Evolutionary conservation across 148 eudicot genomes (phyloP), one percentile per base, ranked within the genome.

Genomic region (Rheum nobile): DNA sequence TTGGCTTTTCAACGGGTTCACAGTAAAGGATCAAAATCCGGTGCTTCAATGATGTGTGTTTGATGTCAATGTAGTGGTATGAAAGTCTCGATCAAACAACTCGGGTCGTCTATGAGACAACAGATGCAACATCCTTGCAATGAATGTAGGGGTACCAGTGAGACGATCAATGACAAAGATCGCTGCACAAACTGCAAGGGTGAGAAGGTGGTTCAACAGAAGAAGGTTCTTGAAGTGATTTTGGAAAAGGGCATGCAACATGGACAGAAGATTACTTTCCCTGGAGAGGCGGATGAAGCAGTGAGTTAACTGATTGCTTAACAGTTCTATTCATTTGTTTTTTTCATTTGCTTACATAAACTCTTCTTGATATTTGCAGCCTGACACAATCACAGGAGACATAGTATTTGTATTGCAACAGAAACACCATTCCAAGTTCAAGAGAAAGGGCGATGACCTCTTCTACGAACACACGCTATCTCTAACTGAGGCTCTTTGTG

Each of bases 41-140:
- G n/a, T n/a, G n/a, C n/a, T n/a, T n/a, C n/a, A n/a, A n/a, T n/a
- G n/a, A n/a, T n/a, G n/a, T n/a, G n/a, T n/a, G n/a, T n/a, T n/a
- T n/a, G n/a, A n/a, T n/a, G n/a, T n/a, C n/a, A n/a, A n/a, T n/a
- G n/a, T n/a, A n/a, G n/a, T n/a, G n/a, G n/a, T n/a, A n/a, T 85
- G 88, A 88, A 90, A 80, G 86, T 86, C 19, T 79, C 88, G 3
- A 80, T 83, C 52, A 88, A 91, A 74, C 91, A 86, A 0, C 78
- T 90, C n/a, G 90, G 86, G 14, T 91, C 95, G 1, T 81, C 85
- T 28, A 90, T 88, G 95, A 79, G 88, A 31, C 91, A 90, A 79
- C 95, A 86, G 71, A 85, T 86, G 90, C 91, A 90, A 74, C 95
- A 90, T 63, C 79, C 91, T 72, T 90, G 95, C 77, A 88, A 86